These are phyloP conservation scores for Penicillium nucicola DNA, from an alignment of 495 filamentous ascomycete genomes.

Conservation along the genomic window DNA sequence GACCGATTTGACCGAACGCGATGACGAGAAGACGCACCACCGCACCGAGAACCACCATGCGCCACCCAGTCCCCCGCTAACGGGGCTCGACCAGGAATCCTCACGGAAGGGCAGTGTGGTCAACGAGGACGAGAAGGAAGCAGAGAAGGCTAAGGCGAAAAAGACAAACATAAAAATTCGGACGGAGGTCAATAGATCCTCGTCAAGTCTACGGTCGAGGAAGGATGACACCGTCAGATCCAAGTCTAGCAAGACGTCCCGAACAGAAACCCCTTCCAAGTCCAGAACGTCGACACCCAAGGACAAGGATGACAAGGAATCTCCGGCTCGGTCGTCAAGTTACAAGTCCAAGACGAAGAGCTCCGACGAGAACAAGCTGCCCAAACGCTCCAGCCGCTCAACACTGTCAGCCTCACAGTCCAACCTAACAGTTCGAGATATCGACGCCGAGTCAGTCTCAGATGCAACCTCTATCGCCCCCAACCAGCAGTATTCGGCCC, in stretches of 20 bases:
- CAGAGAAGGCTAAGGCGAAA: constrained; percentile 33
- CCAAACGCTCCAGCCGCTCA: constrained; percentile 35
- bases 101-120: constrained; percentile 44
- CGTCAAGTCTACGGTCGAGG: constrained; percentile 41
- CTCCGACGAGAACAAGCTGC: constrained; percentile 27
- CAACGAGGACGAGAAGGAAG: constrained; percentile 36
- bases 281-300: constrained; percentile 28
- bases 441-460: constrained; percentile 48
- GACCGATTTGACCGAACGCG: constrained; percentile 65
- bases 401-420: constrained; percentile 34
- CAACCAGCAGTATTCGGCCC: constrained; percentile 45
- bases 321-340: constrained; percentile 30
- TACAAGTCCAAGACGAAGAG: constrained; percentile 34
- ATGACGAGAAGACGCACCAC: constrained; percentile 29
- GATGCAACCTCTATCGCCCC: constrained; percentile 66
- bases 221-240: constrained; percentile 27
- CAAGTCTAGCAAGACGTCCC: constrained; percentile 39
- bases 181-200: constrained; percentile 40
- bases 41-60: constrained; percentile 34
- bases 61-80: constrained; percentile 65
- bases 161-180: constrained; percentile 39
- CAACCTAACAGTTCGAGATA: constrained; percentile 36
- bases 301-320: constrained; percentile 29
- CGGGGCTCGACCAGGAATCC: constrained; percentile 47
- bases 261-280: constrained; percentile 41